Base-by-base conservation (phyloP, 495 filamentous ascomycete species). In the Lophium mytilinum region DNA sequence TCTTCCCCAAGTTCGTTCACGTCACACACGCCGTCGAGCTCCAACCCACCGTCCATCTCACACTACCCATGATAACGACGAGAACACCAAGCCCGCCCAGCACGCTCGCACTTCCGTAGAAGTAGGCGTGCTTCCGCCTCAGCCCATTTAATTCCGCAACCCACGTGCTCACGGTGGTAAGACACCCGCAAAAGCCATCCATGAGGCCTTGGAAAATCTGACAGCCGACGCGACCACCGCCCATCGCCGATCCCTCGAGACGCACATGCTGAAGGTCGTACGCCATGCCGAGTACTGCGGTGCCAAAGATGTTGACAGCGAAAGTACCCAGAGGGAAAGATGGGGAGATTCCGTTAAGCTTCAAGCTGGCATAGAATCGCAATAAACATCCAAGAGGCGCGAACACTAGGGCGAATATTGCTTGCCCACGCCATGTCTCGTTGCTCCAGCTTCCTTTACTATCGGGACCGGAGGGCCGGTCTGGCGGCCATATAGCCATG, bases 111-210 rank as follows among this genome's bases (percentile, higher is more conserved):
- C 69, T 65, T 0, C 87, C 90, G 72, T 97, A 97, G 0, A 83
- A 52, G 73, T 92, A 96, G 0, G 83, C 83, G 73, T 90, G 75
- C 18, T 78, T 69, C 34, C 83, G 74, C 61, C 78, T 69, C 67
- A 95, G 65, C 3, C 80, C 82, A 57, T 81, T 80, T 66, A 96
- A 65, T 76, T 97, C 92, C 9, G 75, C 72, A 12, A 93, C 86
- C 89, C 90, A 96, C 5, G 91, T 96, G 63, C 86, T 90, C n/a
- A 97, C 82, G 9, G 92, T 97, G 10, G 91, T 96, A 65, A 89
- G 72, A 60, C 85, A 85, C 9, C 92, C 92, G 68, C 91, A 96
- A 64, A 96, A 94, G 48, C 92, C 92, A 75, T 96, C 91, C 73
- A 85, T 79, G 21, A 95, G 72, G 6, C 90, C 91, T 66, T 88